phyloP scores from a whole-genome alignment of 2,329 filamentous ascomycete genomes.

The Cordyceps tenuipes region DNA sequence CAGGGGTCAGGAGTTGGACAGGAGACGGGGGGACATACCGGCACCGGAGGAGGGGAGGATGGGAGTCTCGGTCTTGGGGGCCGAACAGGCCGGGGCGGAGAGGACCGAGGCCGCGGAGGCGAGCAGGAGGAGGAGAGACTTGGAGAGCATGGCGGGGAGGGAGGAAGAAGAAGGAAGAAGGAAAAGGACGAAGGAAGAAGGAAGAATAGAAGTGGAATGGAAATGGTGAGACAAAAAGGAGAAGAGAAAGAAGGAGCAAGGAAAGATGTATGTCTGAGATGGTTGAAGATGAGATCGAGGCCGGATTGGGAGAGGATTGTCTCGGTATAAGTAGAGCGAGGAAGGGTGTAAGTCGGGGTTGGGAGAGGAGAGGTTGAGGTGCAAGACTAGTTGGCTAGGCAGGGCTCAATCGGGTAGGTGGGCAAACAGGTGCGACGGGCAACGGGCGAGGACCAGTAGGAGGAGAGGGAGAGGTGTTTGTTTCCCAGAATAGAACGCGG shows the following conservation, averaged over 20 bases:
- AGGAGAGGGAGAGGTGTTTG: neutral
- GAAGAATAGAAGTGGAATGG: too few relatives aligned
- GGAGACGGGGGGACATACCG: neutral
- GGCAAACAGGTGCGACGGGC: neutral
- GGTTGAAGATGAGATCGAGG: conserved; percentile 6
- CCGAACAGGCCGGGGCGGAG: conserved; percentile 19
- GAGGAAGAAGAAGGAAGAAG: neutral
- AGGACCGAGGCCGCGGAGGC: conserved; percentile 25
- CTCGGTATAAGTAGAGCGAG: conserved; percentile 3
- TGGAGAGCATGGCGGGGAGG: conserved; percentile 23
- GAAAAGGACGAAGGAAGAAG: too few relatives aligned
- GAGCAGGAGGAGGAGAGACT: conserved; percentile 25
- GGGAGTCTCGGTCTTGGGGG: conserved; percentile 1
- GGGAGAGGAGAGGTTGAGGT: too few relatives aligned
- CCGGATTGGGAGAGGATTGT: conserved; percentile 10
- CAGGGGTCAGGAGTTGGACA: neutral
- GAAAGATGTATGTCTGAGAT: conserved; percentile 5
- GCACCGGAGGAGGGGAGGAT: neutral
- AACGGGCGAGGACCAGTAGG: neutral
- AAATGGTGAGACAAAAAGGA: too few relatives aligned
- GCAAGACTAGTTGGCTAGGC: too few relatives aligned
- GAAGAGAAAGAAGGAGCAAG: neutral
- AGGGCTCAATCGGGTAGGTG: neutral
- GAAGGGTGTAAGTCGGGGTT: neutral
- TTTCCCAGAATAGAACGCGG: conserved; percentile 11